Conservation (phyloP, 2,329 filamentous ascomycete genomes). For the Colletotrichum gloeosporioides region DNA sequence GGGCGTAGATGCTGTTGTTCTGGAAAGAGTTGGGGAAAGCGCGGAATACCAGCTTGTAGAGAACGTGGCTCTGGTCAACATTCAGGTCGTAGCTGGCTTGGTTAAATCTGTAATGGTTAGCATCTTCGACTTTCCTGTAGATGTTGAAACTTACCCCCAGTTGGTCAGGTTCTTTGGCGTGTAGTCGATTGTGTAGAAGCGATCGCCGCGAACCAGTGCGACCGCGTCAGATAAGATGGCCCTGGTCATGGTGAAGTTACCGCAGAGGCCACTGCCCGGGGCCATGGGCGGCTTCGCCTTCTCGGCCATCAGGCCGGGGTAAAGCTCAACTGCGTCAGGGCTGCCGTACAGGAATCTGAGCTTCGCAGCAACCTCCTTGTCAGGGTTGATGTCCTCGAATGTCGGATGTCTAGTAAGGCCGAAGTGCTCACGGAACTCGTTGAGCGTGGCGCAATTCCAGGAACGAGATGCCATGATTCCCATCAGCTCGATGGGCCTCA, state of each 20-base stretch:
- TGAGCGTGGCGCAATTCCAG: constrained; percentile 64
- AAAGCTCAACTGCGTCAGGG: constrained; percentile 67
- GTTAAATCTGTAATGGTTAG: constrained; percentile 28
- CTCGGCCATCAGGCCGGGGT: constrained; percentile 49
- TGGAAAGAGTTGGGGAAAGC: constrained; percentile 70
- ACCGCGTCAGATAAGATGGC: constrained; percentile 69
- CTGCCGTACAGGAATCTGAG: constrained; percentile 61
- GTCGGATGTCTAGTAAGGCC: constrained; percentile 57
- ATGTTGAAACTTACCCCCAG: constrained; percentile 57
- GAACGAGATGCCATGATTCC: constrained; percentile 63
- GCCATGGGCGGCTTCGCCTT: constrained; percentile 55
- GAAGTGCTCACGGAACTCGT: constrained; percentile 69
- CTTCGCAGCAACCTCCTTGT: constrained; percentile 57
- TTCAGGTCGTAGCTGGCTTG: constrained; percentile 60
- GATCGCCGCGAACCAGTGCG: constrained; percentile 65
- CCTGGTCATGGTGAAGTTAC: constrained; percentile 50
- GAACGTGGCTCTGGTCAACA: constrained; percentile 67
- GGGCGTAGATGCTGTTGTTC: constrained; percentile 67
- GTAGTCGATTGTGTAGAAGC: constrained; percentile 68
- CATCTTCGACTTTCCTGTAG: neutral
- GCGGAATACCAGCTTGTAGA: constrained; percentile 69
- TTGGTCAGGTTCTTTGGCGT: constrained; percentile 67
- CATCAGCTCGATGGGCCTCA: constrained; percentile 63
- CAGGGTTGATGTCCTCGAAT: constrained; percentile 64
- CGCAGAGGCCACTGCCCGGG: constrained; percentile 52